A percentile compares a stretch with the other conserved stretches of the same genome.
Evolutionary conservation across 2,329 filamentous ascomycete genomes (phyloP).

Genomic region (Fusarium sp.): DNA sequence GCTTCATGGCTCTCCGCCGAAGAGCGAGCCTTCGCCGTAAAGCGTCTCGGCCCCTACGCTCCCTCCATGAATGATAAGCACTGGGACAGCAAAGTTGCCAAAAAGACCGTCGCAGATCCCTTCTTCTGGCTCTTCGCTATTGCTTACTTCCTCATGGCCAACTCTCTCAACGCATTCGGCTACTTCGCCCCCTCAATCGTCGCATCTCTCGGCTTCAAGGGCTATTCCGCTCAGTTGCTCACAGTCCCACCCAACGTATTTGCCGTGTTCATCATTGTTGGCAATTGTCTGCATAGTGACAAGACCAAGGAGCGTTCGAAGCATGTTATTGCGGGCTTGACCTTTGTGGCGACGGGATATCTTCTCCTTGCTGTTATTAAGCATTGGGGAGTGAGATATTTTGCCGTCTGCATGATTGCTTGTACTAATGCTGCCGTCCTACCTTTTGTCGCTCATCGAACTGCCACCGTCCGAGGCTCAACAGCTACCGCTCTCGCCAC

Average conservation of each 20-base stretch:
- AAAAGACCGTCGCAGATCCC: constrained; percentile 51
- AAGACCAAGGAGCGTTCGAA: constrained; percentile 51
- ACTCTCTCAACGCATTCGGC: constrained; percentile 53
- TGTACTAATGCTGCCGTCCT: constrained; percentile 53
- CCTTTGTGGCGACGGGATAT: constrained; percentile 50
- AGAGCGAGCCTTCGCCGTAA: constrained; percentile 53
- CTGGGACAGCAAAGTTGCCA: constrained; percentile 52
- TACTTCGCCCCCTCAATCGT: constrained; percentile 56
- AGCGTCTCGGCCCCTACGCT: constrained; percentile 53
- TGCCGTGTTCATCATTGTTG: constrained; percentile 52
- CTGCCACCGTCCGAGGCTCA: constrained; percentile 52
- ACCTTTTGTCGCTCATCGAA: constrained; percentile 53
- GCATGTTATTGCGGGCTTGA: constrained; percentile 49
- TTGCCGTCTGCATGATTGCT: constrained; percentile 52
- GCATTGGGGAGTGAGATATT: constrained; percentile 51
- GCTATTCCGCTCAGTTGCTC: constrained; percentile 53
- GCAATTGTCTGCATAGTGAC: constrained; percentile 52
- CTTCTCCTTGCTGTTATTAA: constrained; percentile 50
- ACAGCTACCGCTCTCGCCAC: constrained; percentile 53
- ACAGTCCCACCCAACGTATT: constrained; percentile 56
- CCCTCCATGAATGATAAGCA: constrained; percentile 54
- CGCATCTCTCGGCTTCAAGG: constrained; percentile 52
- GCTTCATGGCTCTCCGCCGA: constrained; percentile 51
- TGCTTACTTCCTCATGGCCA: constrained; percentile 52
- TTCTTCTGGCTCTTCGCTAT: constrained; percentile 53